Evolutionary conservation across 345 rosid genomes (phyloP).

Genomic region (Sapria himalayana): DNA sequence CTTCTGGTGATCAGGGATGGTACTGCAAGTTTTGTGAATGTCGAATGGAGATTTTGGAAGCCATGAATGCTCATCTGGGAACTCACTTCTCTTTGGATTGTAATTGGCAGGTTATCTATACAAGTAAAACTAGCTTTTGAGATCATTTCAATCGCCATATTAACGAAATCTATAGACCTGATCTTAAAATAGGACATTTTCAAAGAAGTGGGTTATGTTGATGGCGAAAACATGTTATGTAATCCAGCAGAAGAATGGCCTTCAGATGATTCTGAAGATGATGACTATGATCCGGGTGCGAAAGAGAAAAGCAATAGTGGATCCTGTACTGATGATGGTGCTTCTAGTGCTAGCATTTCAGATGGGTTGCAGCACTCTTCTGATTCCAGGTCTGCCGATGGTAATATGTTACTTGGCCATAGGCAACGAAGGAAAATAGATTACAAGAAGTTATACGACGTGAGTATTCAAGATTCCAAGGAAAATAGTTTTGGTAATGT

Average conservation of each 20-base stretch:
- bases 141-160: constrained; percentile 3
- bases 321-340: constrained; percentile 26
- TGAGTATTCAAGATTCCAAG: constrained; percentile 20
- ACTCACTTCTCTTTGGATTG: constrained; percentile 41
- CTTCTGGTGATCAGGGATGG: constrained; percentile 97
- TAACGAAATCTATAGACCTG: constrained; percentile 7
- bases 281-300: constrained; percentile 71
- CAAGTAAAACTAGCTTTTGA: not conserved
- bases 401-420: constrained; percentile 42
- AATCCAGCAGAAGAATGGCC: constrained; percentile 80
- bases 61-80: constrained; percentile 87
- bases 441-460: constrained; percentile 66
- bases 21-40: constrained; percentile 79
- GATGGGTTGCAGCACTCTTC: constrained; percentile 70
- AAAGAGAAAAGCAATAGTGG: constrained; percentile 26
- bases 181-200: constrained; percentile 50
- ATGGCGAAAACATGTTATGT: constrained; percentile 24
- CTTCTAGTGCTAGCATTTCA: constrained; percentile 27
- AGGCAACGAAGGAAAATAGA: constrained; percentile 71
- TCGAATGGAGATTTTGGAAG: constrained; percentile 73
- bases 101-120: constrained; percentile 57
- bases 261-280: constrained; percentile 90
- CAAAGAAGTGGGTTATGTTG: constrained; percentile 43
- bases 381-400: constrained; percentile 43
- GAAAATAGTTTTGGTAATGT: too few species aligned